phyloP scores from a whole-genome alignment of 1,284 basidiomycete genomes.

The Schizophyllum amplum region DNA sequence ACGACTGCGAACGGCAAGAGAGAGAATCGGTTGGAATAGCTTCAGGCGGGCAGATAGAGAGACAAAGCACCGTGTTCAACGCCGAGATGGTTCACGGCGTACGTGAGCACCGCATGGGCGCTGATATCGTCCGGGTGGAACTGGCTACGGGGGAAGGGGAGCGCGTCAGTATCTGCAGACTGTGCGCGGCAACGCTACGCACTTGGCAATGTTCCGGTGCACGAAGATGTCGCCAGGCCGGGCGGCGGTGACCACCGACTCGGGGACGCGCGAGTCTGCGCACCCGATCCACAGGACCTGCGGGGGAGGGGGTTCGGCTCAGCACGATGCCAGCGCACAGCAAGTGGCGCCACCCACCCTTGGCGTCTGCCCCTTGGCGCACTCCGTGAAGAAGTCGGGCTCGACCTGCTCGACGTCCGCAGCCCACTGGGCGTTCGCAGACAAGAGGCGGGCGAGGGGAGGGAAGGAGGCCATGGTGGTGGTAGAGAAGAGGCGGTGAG shows the following conservation, averaged over 20 bases:
- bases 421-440: constrained; percentile 57
- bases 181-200: constrained; percentile 15
- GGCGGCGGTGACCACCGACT: constrained; percentile 42
- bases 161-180: constrained; percentile 25
- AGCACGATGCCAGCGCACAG: constrained; percentile 1
- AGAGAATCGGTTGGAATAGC: constrained; percentile 23
- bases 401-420: constrained; percentile 44
- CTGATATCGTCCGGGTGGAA: constrained; percentile 76
- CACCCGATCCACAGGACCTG: constrained; percentile 72
- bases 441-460: constrained; percentile 37
- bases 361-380: constrained; percentile 62
- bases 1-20: constrained; percentile 42
- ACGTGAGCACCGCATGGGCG: constrained; percentile 72
- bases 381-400: constrained; percentile 54
- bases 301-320: constrained; percentile 4
- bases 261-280: constrained; percentile 61
- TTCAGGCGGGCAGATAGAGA: constrained; percentile 16
- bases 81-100: constrained; percentile 72
- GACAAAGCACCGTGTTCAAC: constrained; percentile 70
- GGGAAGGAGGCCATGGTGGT: constrained; percentile 17
- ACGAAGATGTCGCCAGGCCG: constrained; percentile 66
- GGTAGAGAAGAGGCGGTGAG: constrained; percentile 9
- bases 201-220: constrained; percentile 62
- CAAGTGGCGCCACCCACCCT: constrained; percentile 39
- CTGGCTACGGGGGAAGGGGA: constrained; percentile 66